A percentile compares a stretch with the other conserved stretches of the same genome.
phyloP scores from a whole-genome alignment of 176 grass and related monocot genomes.

The Oryza meyeriana region DNA sequence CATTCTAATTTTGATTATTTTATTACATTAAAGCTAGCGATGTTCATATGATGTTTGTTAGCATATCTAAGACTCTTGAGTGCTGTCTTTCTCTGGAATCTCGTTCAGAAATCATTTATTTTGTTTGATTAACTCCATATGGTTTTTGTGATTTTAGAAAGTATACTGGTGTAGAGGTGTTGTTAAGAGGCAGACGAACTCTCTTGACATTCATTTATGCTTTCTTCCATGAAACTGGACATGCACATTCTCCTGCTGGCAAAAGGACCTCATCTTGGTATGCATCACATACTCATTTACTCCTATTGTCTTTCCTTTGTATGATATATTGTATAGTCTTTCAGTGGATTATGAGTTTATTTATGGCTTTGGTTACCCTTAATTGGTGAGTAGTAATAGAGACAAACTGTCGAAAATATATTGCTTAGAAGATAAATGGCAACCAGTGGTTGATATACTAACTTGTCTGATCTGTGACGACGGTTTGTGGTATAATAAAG shows the following conservation, averaged over 20 bases:
- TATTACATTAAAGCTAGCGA: conserved; percentile 21
- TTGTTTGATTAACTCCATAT: neutral
- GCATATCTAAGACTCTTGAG: neutral
- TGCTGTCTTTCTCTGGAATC: neutral
- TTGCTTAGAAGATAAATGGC: neutral
- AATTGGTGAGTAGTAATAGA: neutral
- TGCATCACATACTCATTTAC: neutral
- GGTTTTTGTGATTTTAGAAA: conserved; percentile 21
- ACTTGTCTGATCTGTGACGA: neutral
- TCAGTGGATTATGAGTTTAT: neutral
- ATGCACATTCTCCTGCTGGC: neutral
- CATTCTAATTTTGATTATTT: conserved; percentile 33
- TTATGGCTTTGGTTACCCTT: neutral
- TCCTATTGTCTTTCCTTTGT: neutral
- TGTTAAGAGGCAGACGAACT: neutral
- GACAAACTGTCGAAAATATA: neutral
- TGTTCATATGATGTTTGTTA: conserved; percentile 3
- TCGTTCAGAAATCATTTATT: neutral
- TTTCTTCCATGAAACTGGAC: neutral
- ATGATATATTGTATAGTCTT: neutral
- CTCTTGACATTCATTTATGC: neutral
- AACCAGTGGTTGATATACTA: neutral
- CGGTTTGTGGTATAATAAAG: neutral
- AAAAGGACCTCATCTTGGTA: neutral
- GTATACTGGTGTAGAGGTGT: neutral